Percentiles rank a stretch among this genome's conserved stretches.
phyloP scores from a whole-genome alignment of 75 land plant species.

The Larix kaempferi region DNA sequence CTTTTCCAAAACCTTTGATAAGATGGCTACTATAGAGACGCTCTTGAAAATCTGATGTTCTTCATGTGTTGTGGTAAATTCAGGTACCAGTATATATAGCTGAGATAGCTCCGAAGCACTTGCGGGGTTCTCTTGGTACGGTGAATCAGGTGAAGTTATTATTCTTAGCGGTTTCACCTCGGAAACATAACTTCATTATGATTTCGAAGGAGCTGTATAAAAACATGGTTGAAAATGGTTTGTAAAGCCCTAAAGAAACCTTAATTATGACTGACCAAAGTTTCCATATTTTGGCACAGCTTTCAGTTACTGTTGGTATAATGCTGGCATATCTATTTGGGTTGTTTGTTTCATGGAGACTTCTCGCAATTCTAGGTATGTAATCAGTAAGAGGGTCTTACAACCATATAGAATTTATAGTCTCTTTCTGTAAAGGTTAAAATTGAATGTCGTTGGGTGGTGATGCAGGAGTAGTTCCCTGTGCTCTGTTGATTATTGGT shows the following conservation, averaged over 20 bases:
- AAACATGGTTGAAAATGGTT: not conserved
- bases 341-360: constrained; percentile 57
- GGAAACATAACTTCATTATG: not conserved
- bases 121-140: constrained; percentile 83
- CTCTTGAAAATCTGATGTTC: not conserved
- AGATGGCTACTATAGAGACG: not conserved
- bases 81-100: constrained; percentile 85
- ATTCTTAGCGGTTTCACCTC: not conserved
- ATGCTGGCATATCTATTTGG: constrained; percentile 79
- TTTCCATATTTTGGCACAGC: constrained; percentile 27
- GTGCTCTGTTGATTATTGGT: constrained; percentile 71
- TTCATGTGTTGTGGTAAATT: not conserved
- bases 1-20: not conserved
- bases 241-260: not conserved
- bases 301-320: constrained; percentile 81
- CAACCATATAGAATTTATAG: not conserved
- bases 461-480: constrained; percentile 70
- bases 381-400: not conserved
- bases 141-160: constrained; percentile 72
- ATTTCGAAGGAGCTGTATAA: not conserved
- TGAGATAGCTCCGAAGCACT: constrained; percentile 83
- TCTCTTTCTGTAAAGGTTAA: not conserved
- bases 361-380: constrained; percentile 70
- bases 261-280: not conserved
- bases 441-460: not conserved